A percentile compares a stretch with the other conserved stretches of the same genome.
These are phyloP conservation scores for Stropharia rugosoannulata DNA, from an alignment of 768 basidiomycete genomes.

Conservation along the genomic window DNA sequence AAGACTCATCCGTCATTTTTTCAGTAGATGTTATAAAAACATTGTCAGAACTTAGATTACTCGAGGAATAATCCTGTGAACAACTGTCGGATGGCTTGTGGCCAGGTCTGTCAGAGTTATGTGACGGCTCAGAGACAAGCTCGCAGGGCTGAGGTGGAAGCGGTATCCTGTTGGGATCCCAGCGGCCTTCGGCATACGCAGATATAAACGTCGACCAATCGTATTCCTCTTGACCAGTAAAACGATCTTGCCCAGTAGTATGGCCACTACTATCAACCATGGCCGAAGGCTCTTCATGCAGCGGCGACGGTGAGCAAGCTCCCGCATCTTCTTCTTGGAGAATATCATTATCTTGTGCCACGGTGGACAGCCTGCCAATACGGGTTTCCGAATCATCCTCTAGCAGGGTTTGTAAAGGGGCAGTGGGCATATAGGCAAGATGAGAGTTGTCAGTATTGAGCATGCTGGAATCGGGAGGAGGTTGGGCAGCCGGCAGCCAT, in stretches of 20 bases:
- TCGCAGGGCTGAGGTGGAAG: slow-evolving; percentile 45
- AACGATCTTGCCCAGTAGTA: too few species aligned
- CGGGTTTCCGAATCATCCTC: slow-evolving; percentile 11
- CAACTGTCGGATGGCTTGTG: background rate
- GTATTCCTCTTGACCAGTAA: slow-evolving; percentile 24
- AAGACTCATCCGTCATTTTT: too few species aligned
- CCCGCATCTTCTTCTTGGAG: background rate
- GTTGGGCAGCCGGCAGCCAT: background rate
- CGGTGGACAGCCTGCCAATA: background rate
- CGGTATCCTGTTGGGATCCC: slow-evolving; percentile 77
- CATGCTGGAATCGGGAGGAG: background rate
- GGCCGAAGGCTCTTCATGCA: background rate
- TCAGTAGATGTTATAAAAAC: too few species aligned
- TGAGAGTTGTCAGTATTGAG: background rate
- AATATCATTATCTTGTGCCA: background rate
- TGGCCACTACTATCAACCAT: slow-evolving; percentile 6
- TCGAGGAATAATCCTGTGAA: background rate
- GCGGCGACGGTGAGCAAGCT: background rate
- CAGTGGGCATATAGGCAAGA: background rate
- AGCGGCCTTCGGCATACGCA: slow-evolving; percentile 75
- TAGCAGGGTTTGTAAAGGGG: slow-evolving; percentile 10
- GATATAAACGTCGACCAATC: slow-evolving; percentile 79
- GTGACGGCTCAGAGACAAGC: slow-evolving; percentile 11
- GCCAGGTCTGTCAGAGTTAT: slow-evolving; percentile 20
- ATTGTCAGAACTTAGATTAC: too few species aligned